These are phyloP conservation scores for Letharia lupina DNA, from an alignment of 495 filamentous ascomycete species.

Conservation along the genomic window DNA sequence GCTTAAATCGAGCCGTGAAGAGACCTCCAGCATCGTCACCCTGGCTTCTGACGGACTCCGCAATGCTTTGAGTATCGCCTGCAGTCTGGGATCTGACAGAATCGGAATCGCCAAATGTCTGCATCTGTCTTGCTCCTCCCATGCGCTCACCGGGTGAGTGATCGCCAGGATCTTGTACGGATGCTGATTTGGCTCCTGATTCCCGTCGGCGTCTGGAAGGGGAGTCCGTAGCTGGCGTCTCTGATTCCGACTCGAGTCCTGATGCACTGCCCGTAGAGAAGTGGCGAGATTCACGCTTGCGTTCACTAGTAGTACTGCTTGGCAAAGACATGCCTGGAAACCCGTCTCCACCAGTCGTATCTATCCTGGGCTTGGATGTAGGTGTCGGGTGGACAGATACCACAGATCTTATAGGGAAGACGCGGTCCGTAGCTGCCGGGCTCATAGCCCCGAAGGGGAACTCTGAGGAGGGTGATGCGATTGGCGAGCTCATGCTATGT, in stretches of 20 bases:
- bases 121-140: slow-evolving; percentile 22
- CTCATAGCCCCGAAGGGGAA: slow-evolving; percentile 31
- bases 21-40: slow-evolving; percentile 33
- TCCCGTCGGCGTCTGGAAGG: slow-evolving; percentile 10
- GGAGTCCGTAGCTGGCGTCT: neutral
- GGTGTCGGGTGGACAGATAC: slow-evolving; percentile 58
- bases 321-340: slow-evolving; percentile 25
- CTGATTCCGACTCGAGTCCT: slow-evolving; percentile 10
- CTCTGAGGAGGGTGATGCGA: slow-evolving; percentile 5
- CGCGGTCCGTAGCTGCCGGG: slow-evolving; percentile 49
- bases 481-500: slow-evolving; percentile 9
- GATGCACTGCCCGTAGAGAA: slow-evolving; percentile 17
- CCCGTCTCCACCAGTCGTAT: slow-evolving; percentile 14
- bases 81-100: slow-evolving; percentile 14
- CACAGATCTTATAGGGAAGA: slow-evolving; percentile 79
- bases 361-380: slow-evolving; percentile 17
- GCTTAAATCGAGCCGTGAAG: slow-evolving; percentile 68
- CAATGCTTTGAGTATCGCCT: neutral
- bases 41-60: slow-evolving; percentile 19
- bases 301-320: slow-evolving; percentile 18
- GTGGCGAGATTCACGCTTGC: slow-evolving; percentile 2
- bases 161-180: neutral
- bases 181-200: neutral
- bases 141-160: slow-evolving; percentile 18
- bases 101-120: slow-evolving; percentile 17